Evolutionary conservation across 148 eudicot species (phyloP).

Genomic region (Suaeda aralocaspica): DNA sequence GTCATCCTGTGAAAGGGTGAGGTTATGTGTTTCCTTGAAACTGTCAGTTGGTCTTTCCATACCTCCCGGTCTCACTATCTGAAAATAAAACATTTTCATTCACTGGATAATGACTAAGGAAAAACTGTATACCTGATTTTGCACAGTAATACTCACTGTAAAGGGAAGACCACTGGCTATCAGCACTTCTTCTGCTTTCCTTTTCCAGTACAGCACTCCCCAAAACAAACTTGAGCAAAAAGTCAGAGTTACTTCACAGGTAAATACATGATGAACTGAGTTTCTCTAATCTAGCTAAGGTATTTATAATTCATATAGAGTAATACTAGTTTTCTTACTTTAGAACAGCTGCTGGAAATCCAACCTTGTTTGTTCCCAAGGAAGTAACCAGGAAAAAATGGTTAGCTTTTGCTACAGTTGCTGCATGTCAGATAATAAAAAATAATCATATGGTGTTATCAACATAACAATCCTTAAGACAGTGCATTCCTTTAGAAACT

Average conservation of each 20-base stretch:
- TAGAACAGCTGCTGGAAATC: conserved; percentile 86
- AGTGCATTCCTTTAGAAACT: not conserved
- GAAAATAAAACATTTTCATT: conserved; percentile 16
- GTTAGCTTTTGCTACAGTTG: conserved; percentile 57
- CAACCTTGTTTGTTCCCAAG: conserved; percentile 86
- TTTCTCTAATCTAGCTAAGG: not conserved
- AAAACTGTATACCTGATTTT: not conserved
- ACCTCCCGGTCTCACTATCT: conserved; percentile 97
- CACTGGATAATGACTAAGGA: not conserved
- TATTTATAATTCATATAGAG: not conserved
- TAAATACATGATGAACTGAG: not conserved
- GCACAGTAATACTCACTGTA: conserved; percentile 52
- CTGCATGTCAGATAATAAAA: conserved; percentile 40
- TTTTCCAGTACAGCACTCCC: conserved; percentile 91
- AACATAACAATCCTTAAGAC: not conserved
- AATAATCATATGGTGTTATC: not conserved
- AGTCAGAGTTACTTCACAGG: conserved; percentile 14
- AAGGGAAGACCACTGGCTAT: conserved; percentile 89
- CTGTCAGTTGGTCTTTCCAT: conserved; percentile 96
- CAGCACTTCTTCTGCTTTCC: conserved; percentile 89
- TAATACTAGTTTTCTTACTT: conserved; percentile 50
- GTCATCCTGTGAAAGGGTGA: conserved; percentile 63
- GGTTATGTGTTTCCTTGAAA: conserved; percentile 82
- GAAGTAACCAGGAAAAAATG: conserved; percentile 81
- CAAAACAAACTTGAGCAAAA: conserved; percentile 67